These are phyloP conservation scores for Ganoderma sinense DNA, from an alignment of 1,284 basidiomycete genomes.

Conservation along the genomic window DNA sequence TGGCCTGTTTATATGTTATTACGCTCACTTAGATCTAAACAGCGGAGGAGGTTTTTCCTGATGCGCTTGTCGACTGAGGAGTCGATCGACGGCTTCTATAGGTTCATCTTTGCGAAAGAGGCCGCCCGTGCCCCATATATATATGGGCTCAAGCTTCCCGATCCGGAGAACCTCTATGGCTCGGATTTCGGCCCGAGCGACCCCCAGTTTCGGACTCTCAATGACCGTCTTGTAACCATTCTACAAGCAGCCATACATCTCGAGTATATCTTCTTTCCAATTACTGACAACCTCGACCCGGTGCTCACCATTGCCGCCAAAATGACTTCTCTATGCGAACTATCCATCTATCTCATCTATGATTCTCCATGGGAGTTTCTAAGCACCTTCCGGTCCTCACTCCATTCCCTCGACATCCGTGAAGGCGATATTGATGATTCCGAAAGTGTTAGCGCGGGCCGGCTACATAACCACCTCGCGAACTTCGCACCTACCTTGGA, in stretches of 20 bases:
- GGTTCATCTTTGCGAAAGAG: neutral
- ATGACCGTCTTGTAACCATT: neutral
- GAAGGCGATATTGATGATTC: neutral
- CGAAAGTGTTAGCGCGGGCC: neutral
- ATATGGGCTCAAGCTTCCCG: neutral
- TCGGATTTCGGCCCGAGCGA: neutral
- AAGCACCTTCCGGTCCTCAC: neutral
- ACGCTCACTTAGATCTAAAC: neutral
- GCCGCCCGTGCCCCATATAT: neutral
- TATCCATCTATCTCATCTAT: neutral
- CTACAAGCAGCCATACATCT: neutral
- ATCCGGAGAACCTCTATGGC: neutral
- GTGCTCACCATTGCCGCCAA: neutral
- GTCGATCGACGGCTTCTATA: neutral
- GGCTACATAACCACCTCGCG: neutral
- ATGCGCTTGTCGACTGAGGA: neutral
- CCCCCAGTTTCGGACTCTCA: neutral
- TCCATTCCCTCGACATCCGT: neutral
- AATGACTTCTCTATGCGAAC: neutral
- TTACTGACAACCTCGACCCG: neutral
- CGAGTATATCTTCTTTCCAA: neutral
- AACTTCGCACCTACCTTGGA: neutral
- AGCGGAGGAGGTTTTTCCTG: neutral
- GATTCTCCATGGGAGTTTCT: too few species aligned
- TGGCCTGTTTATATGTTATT: neutral